Evolutionary conservation across 371 early-diverging fungal species (phyloP).

Genomic region (Mortierella sp.): DNA sequence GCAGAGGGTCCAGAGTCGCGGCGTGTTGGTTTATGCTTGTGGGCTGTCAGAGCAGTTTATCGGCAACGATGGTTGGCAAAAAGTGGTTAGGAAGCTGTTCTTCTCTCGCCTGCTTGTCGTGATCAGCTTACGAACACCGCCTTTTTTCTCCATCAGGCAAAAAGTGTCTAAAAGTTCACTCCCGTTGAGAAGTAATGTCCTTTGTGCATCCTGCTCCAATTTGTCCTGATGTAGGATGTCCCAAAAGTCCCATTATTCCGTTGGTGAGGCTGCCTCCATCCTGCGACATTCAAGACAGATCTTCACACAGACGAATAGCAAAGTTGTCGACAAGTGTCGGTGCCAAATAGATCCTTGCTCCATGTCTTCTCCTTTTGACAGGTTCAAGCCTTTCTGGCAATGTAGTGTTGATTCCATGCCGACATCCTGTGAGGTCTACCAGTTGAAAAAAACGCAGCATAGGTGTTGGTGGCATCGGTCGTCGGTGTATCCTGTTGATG

Average conservation of each 20-base stretch:
- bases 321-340: not conserved
- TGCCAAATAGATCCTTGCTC: not conserved
- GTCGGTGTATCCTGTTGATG: too few species aligned
- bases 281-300: not conserved
- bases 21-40: not conserved
- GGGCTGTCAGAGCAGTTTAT: not conserved
- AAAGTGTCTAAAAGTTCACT: not conserved
- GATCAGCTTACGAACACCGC: not conserved
- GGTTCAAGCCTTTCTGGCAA: not conserved
- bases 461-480: too few species aligned
- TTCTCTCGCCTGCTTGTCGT: not conserved
- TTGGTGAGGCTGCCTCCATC: not conserved
- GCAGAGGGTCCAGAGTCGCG: not conserved
- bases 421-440: not conserved
- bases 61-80: not conserved
- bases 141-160: not conserved
- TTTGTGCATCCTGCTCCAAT: not conserved
- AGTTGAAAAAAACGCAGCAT: not conserved
- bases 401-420: not conserved
- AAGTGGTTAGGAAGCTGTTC: not conserved
- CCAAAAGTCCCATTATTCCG: not conserved
- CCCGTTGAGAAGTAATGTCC: not conserved
- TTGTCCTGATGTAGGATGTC: not conserved
- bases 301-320: not conserved
- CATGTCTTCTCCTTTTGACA: not conserved